Evolutionary conservation across 2,329 filamentous ascomycete genomes (phyloP).

Genomic region (Exophiala spinifera): DNA sequence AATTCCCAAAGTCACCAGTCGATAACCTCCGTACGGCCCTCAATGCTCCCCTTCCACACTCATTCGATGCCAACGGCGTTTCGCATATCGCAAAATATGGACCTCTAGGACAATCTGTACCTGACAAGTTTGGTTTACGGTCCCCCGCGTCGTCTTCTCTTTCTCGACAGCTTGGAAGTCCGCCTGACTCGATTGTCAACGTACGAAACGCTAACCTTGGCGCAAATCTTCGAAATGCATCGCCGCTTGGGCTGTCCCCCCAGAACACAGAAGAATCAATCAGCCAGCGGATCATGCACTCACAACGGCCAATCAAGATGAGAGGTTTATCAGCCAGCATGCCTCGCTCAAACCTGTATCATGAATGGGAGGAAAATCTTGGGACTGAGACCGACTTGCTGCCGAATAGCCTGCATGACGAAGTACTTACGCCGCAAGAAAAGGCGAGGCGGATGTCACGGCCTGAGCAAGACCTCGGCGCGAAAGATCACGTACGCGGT

Average conservation of each 20-base stretch:
- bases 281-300: constrained; percentile 62
- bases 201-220: constrained; percentile 66
- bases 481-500: constrained; percentile 47
- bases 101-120: constrained; percentile 87
- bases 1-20: constrained; percentile 75
- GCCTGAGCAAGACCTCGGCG: constrained; percentile 52
- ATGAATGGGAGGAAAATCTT: constrained; percentile 64
- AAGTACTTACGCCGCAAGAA: constrained; percentile 61
- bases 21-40: constrained; percentile 71
- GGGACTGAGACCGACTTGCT: constrained; percentile 87
- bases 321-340: constrained; percentile 59
- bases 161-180: constrained; percentile 57
- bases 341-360: constrained; percentile 46
- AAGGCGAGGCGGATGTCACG: constrained; percentile 59
- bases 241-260: constrained; percentile 55
- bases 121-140: constrained; percentile 85
- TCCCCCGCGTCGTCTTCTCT: constrained; percentile 61
- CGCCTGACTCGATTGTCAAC: constrained; percentile 60
- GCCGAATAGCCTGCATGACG: constrained; percentile 64
- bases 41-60: constrained; percentile 87
- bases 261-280: constrained; percentile 62
- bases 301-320: constrained; percentile 56
- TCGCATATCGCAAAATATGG: constrained; percentile 87
- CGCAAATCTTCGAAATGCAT: constrained; percentile 65
- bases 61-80: constrained; percentile 93